Evolutionary conservation across 2,329 filamentous ascomycete genomes (phyloP).

Genomic region (Epichloe typhina): DNA sequence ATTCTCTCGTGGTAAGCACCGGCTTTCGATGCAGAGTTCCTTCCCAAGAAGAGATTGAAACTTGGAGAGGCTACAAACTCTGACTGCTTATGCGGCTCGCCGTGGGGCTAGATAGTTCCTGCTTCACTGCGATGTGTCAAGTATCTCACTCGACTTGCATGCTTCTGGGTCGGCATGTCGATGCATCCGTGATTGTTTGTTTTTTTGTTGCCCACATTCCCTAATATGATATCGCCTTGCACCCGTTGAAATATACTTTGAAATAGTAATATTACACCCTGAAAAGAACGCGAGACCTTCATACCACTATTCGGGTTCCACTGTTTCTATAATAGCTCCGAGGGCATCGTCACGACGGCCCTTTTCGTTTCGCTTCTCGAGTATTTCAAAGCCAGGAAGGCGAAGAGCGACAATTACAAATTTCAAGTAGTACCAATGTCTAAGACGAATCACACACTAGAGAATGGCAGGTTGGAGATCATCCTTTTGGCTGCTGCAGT

Average conservation of each 20-base stretch:
- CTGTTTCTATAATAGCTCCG: background rate
- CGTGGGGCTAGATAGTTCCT: background rate
- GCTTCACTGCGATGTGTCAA: background rate
- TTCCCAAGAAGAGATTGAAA: background rate
- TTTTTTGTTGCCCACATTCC: background rate
- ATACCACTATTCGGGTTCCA: background rate
- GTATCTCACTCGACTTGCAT: background rate
- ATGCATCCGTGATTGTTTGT: background rate
- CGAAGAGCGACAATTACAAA: background rate
- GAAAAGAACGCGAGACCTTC: background rate
- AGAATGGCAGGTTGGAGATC: conserved; percentile 21
- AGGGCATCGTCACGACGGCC: background rate
- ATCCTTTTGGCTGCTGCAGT: conserved; percentile 19
- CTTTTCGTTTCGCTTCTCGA: background rate
- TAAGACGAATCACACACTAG: conserved; percentile 11
- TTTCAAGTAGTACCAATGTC: conserved; percentile 10
- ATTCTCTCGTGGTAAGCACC: background rate
- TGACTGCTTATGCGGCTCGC: background rate
- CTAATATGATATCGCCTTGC: background rate
- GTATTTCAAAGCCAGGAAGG: background rate
- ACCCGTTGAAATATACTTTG: background rate
- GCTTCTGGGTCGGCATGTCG: background rate
- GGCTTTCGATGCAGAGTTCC: background rate
- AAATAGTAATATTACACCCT: background rate
- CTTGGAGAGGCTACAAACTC: background rate